phyloP scores from a whole-genome alignment of 2,329 filamentous ascomycete species.

The Fusarium verrucosum region DNA sequence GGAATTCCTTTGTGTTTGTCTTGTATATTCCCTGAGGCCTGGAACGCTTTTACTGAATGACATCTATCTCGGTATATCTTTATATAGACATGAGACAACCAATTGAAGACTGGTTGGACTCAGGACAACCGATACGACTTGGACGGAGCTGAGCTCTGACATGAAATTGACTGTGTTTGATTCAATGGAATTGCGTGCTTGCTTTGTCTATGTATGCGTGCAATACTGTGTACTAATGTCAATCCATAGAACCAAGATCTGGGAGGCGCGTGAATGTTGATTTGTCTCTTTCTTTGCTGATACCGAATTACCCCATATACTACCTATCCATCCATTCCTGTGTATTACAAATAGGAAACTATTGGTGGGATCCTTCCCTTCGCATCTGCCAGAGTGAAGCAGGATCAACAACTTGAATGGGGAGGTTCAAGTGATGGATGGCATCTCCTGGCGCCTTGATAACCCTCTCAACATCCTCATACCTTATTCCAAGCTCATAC shows the following conservation, averaged over 20 bases:
- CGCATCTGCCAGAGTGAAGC: too few species aligned
- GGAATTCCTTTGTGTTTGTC: constrained; percentile 29
- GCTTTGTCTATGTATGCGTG: neutral
- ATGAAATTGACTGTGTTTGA: constrained; percentile 13
- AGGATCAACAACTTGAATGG: too few species aligned
- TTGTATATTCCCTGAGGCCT: constrained; percentile 23
- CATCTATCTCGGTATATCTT: constrained; percentile 9
- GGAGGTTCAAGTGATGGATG: too few species aligned
- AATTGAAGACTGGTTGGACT: constrained; percentile 11
- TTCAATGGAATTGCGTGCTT: neutral
- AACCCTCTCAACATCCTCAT: too few species aligned
- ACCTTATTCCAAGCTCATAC: too few species aligned
- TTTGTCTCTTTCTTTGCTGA: too few species aligned
- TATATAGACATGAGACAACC: constrained; percentile 24
- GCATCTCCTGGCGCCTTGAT: too few species aligned
- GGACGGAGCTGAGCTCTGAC: constrained; percentile 29
- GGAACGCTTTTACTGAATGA: constrained; percentile 13
- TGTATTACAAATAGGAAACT: too few species aligned
- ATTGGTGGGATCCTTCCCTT: neutral
- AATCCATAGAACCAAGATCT: too few species aligned
- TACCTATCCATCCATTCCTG: too few species aligned
- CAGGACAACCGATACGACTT: constrained; percentile 3
- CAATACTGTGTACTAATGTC: too few species aligned
- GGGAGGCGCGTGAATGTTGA: too few species aligned
- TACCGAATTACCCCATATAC: neutral